Evolutionary conservation across 495 filamentous ascomycete species (phyloP).

Genomic region (Evansstolkia leycettana): DNA sequence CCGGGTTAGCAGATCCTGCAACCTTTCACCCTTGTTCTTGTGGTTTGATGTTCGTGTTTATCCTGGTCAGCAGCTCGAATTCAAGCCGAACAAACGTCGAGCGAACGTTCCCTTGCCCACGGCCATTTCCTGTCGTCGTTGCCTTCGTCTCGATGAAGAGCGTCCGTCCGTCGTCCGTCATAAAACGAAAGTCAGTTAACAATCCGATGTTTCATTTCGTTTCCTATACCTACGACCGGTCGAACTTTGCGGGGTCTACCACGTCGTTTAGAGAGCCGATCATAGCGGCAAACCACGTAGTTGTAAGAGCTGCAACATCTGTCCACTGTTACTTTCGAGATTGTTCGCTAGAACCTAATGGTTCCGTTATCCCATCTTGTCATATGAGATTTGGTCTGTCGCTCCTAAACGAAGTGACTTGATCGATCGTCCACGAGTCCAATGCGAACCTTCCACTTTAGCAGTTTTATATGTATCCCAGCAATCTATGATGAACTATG

Average conservation of each 20-base stretch:
- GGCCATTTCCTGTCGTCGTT: slow-evolving; percentile 26
- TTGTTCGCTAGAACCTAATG: no score
- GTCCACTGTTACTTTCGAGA: no score
- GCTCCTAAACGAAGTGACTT: no score
- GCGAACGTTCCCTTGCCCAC: slow-evolving; percentile 18
- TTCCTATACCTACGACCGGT: slow-evolving; percentile 18
- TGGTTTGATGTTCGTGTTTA: slow-evolving; percentile 17
- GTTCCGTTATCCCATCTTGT: no score
- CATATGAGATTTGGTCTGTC: no score
- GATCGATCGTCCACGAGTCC: no score
- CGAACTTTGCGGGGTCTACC: slow-evolving; percentile 7
- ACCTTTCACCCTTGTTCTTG: slow-evolving; percentile 1
- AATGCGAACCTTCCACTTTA: no score
- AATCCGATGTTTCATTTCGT: slow-evolving; percentile 18
- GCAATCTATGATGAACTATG: no score
- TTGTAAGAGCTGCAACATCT: slow-evolving; percentile 4
- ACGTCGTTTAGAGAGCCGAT: background rate
- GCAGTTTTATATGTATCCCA: no score
- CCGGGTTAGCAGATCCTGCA: background rate
- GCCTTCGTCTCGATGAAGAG: slow-evolving; percentile 20
- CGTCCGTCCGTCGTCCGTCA: slow-evolving; percentile 24
- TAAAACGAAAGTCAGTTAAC: slow-evolving; percentile 24
- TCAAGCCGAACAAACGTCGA: slow-evolving; percentile 30
- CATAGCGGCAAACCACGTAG: background rate
- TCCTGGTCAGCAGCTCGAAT: slow-evolving; percentile 32